A percentile compares a stretch with the other conserved stretches of the same genome.
phyloP scores from a whole-genome alignment of 78 protist genomes.

The Emiliania huxleyi region DNA sequence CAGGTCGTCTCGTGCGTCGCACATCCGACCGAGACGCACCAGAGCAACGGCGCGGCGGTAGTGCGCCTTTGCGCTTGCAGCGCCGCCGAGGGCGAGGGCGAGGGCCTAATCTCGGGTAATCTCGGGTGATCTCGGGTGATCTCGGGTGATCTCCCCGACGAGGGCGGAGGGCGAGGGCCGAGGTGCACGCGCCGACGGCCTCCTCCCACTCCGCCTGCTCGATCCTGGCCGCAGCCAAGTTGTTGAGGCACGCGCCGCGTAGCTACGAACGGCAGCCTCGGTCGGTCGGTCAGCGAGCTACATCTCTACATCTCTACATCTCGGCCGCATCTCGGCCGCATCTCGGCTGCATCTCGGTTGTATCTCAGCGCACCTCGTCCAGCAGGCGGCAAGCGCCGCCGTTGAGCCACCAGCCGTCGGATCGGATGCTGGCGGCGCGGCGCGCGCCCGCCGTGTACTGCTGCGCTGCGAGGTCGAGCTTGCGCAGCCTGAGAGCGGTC shows the following conservation, averaged over 20 bases:
- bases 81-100: too few relatives aligned
- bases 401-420: neutral
- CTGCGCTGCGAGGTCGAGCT: neutral
- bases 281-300: too few relatives aligned
- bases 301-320: too few relatives aligned
- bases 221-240: neutral
- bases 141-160: too few relatives aligned
- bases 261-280: too few relatives aligned
- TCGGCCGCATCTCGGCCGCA: too few relatives aligned
- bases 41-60: neutral
- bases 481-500: neutral
- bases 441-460: neutral
- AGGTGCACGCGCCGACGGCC: neutral
- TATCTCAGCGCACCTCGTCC: neutral
- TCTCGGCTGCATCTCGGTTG: too few relatives aligned
- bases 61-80: neutral
- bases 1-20: neutral
- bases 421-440: neutral
- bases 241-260: neutral
- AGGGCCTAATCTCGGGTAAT: neutral
- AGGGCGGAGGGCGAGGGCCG: neutral
- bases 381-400: neutral
- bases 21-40: neutral
- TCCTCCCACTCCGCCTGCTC: neutral
- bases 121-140: too few relatives aligned